Percentiles rank a stretch among this genome's conserved stretches.
These are phyloP conservation scores for Solidago caesia DNA, from an alignment of 129 eudicot genomes.

Conservation along the genomic window DNA sequence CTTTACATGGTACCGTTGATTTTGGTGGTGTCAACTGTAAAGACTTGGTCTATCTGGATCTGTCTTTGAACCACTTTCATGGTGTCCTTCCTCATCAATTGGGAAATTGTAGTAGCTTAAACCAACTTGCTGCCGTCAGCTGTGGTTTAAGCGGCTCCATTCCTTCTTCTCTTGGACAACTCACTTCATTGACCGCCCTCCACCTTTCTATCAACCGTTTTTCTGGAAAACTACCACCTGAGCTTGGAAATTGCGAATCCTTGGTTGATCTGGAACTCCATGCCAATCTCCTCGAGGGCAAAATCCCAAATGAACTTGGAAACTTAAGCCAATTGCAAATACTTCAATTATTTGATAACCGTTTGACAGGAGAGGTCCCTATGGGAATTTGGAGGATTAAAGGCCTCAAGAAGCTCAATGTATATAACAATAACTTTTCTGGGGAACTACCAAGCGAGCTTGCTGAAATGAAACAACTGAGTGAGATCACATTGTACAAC, in stretches of 20 bases:
- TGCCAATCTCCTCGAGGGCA: constrained; percentile 60
- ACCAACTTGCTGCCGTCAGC: constrained; percentile 41
- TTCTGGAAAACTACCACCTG: constrained; percentile 67
- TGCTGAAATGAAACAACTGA: constrained; percentile 48
- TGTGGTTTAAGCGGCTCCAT: constrained; percentile 59
- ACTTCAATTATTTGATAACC: constrained; percentile 51
- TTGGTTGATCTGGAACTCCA: constrained; percentile 49
- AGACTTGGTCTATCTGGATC: constrained; percentile 36
- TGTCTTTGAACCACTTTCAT: constrained; percentile 54
- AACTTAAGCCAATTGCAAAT: constrained; percentile 40
- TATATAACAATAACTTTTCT: constrained; percentile 54
- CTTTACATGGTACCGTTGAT: constrained; percentile 41
- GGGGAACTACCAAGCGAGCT: constrained; percentile 72
- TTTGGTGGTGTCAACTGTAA: constrained; percentile 47
- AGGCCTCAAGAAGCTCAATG: constrained; percentile 45
- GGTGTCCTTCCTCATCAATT: constrained; percentile 57
- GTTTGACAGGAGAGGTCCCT: constrained; percentile 72
- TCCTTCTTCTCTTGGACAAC: constrained; percentile 68
- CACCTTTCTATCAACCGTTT: constrained; percentile 61
- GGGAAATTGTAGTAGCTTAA: constrained; percentile 64
- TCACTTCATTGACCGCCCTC: constrained; percentile 44
- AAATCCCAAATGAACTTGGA: constrained; percentile 65
- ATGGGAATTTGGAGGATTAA: constrained; percentile 60
- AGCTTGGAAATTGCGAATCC: constrained; percentile 66
- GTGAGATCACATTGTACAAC: constrained; percentile 53